phyloP scores from a whole-genome alignment of 1,284 basidiomycete species.

The Xerocomus amazonicus region DNA sequence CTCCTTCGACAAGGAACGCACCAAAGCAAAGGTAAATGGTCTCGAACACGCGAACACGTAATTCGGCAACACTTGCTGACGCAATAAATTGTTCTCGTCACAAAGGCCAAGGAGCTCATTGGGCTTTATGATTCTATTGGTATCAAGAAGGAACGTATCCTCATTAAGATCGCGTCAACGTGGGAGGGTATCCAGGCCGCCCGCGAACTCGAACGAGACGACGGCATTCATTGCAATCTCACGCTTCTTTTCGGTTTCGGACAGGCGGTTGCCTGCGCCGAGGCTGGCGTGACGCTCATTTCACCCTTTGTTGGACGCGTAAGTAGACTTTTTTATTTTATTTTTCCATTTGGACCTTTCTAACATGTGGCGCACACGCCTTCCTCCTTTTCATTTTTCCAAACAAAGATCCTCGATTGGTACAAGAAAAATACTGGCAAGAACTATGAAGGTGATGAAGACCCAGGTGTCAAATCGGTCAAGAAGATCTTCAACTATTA shows the following conservation, averaged over 20 bases:
- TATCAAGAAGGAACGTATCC: constrained; percentile 87
- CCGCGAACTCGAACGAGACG: constrained; percentile 89
- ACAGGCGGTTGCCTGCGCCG: constrained; percentile 98
- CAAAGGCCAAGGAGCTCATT: constrained; percentile 87
- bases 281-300: constrained; percentile 97
- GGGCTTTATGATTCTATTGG: constrained; percentile 90
- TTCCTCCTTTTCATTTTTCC: constrained; percentile 9
- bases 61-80: constrained; percentile 17
- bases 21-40: constrained; percentile 72
- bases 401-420: constrained; percentile 84
- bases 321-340: constrained; percentile 37
- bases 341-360: constrained; percentile 13
- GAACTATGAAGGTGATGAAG: constrained; percentile 81
- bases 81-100: constrained; percentile 9
- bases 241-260: constrained; percentile 98
- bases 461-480: constrained; percentile 95
- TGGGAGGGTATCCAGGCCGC: constrained; percentile 99
- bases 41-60: constrained; percentile 11
- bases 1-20: constrained; percentile 93
- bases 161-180: constrained; percentile 99
- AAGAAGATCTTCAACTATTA: constrained; percentile 99
- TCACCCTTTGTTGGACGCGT: constrained; percentile 98
- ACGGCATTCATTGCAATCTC: constrained; percentile 97
- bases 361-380: constrained; percentile 10
- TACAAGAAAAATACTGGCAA: constrained; percentile 90